phyloP scores from a whole-genome alignment of 208 protist genomes.

The Porcisia hertigi region DNA sequence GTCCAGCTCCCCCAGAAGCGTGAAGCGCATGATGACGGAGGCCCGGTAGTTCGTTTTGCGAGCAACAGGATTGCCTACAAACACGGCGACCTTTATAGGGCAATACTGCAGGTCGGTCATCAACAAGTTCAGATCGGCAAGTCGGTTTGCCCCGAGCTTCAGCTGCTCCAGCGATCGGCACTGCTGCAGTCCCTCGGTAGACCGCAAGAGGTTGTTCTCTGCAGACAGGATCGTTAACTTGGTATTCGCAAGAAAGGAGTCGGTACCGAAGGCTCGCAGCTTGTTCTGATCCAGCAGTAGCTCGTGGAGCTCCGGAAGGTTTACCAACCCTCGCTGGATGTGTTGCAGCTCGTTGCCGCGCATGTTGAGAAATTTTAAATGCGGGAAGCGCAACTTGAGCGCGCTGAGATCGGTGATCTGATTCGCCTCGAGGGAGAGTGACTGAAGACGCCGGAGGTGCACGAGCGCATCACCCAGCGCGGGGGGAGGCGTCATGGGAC shows the following conservation, averaged over 20 bases:
- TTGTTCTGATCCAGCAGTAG: constrained; percentile 92
- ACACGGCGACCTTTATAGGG: constrained; percentile 34
- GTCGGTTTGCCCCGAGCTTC: constrained; percentile 69
- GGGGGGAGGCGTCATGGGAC: constrained; percentile 12
- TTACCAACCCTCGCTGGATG: constrained; percentile 76
- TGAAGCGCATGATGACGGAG: constrained; percentile 43
- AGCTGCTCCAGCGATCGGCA: constrained; percentile 53
- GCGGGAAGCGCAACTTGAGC: constrained; percentile 55
- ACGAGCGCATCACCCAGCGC: constrained; percentile 52
- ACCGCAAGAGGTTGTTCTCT: constrained; percentile 81
- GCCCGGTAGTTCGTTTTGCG: constrained; percentile 82
- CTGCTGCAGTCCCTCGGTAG: constrained; percentile 54
- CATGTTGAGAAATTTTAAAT: constrained; percentile 86
- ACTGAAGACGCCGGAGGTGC: constrained; percentile 59
- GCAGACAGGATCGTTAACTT: constrained; percentile 64
- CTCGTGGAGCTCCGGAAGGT: constrained; percentile 82
- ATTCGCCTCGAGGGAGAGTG: constrained; percentile 88
- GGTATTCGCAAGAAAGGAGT: constrained; percentile 60
- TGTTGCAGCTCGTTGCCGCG: constrained; percentile 85
- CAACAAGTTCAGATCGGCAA: constrained; percentile 59
- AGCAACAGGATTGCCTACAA: constrained; percentile 75
- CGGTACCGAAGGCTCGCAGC: constrained; percentile 52
- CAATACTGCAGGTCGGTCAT: constrained; percentile 44
- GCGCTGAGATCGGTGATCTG: constrained; percentile 63
- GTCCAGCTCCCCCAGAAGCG: constrained; percentile 57